Conservation (phyloP, 495 filamentous ascomycete genomes). For the Trichoderma orchidacearum region DNA sequence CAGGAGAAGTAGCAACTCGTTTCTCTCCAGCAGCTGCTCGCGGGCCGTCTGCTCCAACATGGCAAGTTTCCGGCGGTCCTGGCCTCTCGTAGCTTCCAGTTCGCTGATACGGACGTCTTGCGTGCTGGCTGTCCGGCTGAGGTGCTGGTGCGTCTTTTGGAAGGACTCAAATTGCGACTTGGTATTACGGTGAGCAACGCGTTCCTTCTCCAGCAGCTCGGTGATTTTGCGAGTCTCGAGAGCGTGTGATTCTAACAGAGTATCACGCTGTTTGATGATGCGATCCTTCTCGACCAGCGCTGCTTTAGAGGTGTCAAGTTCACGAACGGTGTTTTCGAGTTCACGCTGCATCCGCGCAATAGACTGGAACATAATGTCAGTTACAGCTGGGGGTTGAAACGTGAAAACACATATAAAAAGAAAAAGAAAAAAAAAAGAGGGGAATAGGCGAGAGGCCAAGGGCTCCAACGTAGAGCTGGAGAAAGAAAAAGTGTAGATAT, state of each 20-base stretch:
- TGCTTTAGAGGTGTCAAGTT: constrained; percentile 63
- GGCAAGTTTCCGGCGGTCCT: constrained; percentile 61
- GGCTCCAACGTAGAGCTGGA: background rate
- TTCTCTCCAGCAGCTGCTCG: constrained; percentile 81
- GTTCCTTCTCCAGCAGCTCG: constrained; percentile 85
- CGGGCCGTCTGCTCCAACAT: constrained; percentile 64
- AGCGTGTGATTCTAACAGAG: constrained; percentile 75
- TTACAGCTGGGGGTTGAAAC: no score
- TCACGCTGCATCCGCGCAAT: constrained; percentile 80
- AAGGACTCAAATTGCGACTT: constrained; percentile 77
- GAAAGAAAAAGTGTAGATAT: background rate
- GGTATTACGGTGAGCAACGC: constrained; percentile 67
- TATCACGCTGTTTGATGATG: constrained; percentile 79
- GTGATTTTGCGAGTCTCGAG: constrained; percentile 74
- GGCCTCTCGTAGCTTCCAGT: constrained; percentile 57
- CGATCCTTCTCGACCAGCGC: constrained; percentile 77
- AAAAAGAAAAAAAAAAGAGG: no score
- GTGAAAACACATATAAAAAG: no score
- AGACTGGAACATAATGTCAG: no score
- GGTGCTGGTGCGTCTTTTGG: constrained; percentile 73
- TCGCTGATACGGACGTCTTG: constrained; percentile 75
- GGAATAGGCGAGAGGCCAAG: constrained; percentile 8
- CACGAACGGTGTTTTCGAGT: constrained; percentile 65
- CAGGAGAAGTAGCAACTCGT: constrained; percentile 67
- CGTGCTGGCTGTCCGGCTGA: constrained; percentile 65